phyloP scores from a whole-genome alignment of 345 rosid genomes.

The Aegle marmelos region DNA sequence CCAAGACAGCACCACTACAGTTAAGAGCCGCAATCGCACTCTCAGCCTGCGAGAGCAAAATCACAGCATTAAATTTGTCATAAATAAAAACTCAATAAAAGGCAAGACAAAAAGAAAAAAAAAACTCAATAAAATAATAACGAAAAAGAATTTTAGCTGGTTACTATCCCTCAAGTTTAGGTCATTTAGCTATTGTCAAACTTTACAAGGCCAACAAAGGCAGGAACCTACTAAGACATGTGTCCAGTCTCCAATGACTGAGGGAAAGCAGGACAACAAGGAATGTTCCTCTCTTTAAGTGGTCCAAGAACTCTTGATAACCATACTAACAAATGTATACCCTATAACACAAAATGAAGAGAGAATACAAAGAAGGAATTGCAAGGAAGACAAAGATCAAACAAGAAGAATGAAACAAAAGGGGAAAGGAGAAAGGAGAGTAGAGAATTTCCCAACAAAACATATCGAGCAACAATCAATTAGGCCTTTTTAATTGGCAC shows the following conservation, averaged over 20 bases:
- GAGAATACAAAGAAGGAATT: background rate
- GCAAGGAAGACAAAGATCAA: background rate
- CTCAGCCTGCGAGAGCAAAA: conserved; percentile 67
- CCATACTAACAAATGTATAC: background rate
- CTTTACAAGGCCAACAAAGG: background rate
- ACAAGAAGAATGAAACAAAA: background rate
- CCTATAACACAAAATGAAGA: background rate
- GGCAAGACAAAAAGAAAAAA: too few species aligned
- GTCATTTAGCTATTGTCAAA: background rate
- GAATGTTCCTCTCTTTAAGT: background rate
- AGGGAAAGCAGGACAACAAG: background rate
- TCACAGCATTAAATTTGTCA: background rate
- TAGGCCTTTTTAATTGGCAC: background rate
- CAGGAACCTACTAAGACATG: background rate
- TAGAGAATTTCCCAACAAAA: background rate
- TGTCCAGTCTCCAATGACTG: background rate
- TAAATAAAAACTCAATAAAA: too few species aligned
- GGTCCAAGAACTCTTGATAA: background rate
- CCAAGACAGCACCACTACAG: conserved; percentile 82
- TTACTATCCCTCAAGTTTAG: too few species aligned
- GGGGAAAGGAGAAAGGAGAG: background rate
- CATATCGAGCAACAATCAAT: background rate
- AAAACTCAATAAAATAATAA: too few species aligned
- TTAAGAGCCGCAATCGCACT: conserved; percentile 92
- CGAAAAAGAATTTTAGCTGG: too few species aligned